These are phyloP conservation scores for Capsicum baccatum DNA, from an alignment of 257 asterid genomes.

Conservation along the genomic window DNA sequence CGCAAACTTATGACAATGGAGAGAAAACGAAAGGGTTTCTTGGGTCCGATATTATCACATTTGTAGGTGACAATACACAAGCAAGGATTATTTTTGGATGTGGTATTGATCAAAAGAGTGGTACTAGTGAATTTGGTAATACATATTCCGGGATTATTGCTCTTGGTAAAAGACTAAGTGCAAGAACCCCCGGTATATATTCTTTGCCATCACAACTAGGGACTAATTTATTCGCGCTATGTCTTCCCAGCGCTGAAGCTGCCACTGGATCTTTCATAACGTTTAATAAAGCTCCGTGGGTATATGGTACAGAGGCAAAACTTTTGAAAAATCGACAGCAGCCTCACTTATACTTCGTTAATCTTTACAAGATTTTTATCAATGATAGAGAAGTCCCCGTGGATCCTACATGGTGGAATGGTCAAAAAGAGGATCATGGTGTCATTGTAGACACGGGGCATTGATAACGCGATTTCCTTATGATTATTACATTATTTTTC, in stretches of 20 bases:
- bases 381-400: background rate
- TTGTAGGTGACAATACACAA: background rate
- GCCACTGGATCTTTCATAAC: background rate
- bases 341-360: background rate
- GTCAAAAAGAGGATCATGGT: background rate
- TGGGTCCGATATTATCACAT: background rate
- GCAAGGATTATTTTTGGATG: background rate
- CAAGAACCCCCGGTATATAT: background rate
- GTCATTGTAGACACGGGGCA: background rate
- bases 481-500: background rate
- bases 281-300: slow-evolving; percentile 14
- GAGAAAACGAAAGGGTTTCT: background rate
- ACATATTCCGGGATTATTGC: background rate
- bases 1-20: background rate
- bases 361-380: background rate
- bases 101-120: slow-evolving; percentile 1
- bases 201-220: slow-evolving; percentile 20
- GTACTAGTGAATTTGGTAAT: background rate
- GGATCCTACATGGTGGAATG: slow-evolving; percentile 17
- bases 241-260: background rate
- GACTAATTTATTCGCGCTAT: background rate
- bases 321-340: background rate
- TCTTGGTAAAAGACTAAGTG: background rate
- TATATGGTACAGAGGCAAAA: slow-evolving; percentile 14
- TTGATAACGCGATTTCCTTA: background rate